These are phyloP conservation scores for Sanghuangporus weigelae DNA, from an alignment of 1,284 basidiomycete genomes.

Conservation along the genomic window DNA sequence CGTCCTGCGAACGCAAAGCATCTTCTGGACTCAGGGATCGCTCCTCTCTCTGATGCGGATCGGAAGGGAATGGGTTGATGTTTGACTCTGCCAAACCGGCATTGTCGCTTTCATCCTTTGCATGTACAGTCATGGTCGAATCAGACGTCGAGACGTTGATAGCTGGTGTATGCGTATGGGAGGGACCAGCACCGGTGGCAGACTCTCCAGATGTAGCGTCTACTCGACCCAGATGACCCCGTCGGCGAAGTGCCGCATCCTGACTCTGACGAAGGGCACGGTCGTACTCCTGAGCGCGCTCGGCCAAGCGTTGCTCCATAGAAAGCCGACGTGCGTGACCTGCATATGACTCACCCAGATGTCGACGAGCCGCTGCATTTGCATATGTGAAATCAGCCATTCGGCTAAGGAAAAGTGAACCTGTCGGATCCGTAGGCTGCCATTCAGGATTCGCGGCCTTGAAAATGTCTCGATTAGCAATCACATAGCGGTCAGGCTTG, in stretches of 20 bases:
- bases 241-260: slow-evolving; percentile 42
- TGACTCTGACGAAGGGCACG: slow-evolving; percentile 68
- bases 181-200: slow-evolving; percentile 13
- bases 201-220: slow-evolving; percentile 15
- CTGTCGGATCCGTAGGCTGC: slow-evolving; percentile 82
- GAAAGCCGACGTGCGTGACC: slow-evolving; percentile 12
- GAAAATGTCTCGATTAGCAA: neutral
- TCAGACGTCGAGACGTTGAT: neutral
- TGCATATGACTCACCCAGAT: slow-evolving; percentile 23
- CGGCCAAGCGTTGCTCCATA: slow-evolving; percentile 34
- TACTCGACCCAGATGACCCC: slow-evolving; percentile 27
- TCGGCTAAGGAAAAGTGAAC: slow-evolving; percentile 80
- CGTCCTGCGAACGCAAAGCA: slow-evolving; percentile 39
- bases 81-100: slow-evolving; percentile 3
- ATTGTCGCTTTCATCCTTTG: neutral
- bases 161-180: neutral
- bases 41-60: slow-evolving; percentile 18
- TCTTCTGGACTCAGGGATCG: slow-evolving; percentile 19
- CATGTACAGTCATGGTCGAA: neutral
- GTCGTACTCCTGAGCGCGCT: slow-evolving; percentile 67
- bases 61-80: slow-evolving; percentile 18
- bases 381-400: slow-evolving; percentile 66
- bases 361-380: slow-evolving; percentile 16
- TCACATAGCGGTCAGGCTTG: neutral
- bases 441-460: slow-evolving; percentile 91